Percentiles rank a stretch among this genome's conserved stretches.
These are phyloP conservation scores for Casuarina equisetifolia DNA, from an alignment of 306 rosid genomes.

Conservation along the genomic window DNA sequence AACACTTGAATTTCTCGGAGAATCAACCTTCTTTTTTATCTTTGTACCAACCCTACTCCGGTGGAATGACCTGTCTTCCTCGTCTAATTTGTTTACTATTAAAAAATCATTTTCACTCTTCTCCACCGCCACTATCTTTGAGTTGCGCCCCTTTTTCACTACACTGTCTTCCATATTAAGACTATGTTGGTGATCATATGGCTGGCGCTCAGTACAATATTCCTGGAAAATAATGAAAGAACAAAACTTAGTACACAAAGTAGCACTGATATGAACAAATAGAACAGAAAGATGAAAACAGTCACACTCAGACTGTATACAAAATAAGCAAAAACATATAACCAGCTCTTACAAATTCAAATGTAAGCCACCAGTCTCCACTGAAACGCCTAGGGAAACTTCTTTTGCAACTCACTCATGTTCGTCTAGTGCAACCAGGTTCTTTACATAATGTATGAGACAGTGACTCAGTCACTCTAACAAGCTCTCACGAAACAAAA, in stretches of 20 bases:
- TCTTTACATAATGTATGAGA: conserved; percentile 72
- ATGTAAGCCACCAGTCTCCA: conserved; percentile 91
- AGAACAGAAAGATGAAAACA: conserved; percentile 1
- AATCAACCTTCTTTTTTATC: conserved; percentile 30
- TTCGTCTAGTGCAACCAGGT: conserved; percentile 85
- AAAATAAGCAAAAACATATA: conserved; percentile 46
- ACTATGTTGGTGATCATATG: conserved; percentile 8
- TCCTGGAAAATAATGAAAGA: conserved; percentile 30
- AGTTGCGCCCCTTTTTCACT: conserved; percentile 24
- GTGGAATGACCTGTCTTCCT: conserved; percentile 23
- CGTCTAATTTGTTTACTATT: conserved; percentile 21
- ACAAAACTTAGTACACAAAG: conserved; percentile 27
- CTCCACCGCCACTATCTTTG: conserved; percentile 26
- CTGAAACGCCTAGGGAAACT: conserved; percentile 95
- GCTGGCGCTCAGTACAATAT: not conserved
- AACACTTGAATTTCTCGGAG: conserved; percentile 33
- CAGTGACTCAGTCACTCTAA: conserved; percentile 71
- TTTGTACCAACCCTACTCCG: conserved; percentile 12
- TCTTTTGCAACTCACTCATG: conserved; percentile 87
- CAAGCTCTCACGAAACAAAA: conserved; percentile 58
- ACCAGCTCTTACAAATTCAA: conserved; percentile 98
- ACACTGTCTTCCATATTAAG: conserved; percentile 14
- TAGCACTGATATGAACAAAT: not conserved
- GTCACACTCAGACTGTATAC: conserved; percentile 25
- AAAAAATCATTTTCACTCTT: conserved; percentile 22